These are phyloP conservation scores for Kalmusia sp. DNA, from an alignment of 2,329 filamentous ascomycete genomes.

Conservation along the genomic window DNA sequence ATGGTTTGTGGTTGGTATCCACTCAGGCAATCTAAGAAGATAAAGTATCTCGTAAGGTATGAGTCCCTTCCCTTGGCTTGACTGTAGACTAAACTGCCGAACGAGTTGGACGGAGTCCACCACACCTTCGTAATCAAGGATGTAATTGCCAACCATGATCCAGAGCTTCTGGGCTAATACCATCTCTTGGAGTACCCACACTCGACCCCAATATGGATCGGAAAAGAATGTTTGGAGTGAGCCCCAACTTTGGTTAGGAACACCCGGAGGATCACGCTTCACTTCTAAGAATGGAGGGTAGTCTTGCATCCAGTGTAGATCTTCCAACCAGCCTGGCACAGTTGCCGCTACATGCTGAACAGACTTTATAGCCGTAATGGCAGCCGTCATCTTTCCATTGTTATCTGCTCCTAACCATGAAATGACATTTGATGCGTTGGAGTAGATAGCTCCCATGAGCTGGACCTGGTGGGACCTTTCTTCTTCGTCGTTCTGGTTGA, in stretches of 20 bases:
- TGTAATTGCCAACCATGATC: background rate
- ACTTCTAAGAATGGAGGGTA: background rate
- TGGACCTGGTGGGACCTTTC: conserved; percentile 11
- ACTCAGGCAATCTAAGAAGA: background rate
- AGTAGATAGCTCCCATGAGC: conserved; percentile 12
- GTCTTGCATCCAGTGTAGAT: background rate
- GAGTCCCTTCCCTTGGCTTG: background rate
- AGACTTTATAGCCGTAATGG: background rate
- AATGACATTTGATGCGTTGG: background rate
- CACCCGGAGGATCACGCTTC: background rate
- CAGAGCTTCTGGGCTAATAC: background rate
- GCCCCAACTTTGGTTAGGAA: background rate
- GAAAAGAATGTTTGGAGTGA: background rate
- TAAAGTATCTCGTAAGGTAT: background rate
- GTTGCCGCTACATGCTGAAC: background rate
- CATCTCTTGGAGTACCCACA: background rate
- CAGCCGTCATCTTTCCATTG: background rate
- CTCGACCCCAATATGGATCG: background rate
- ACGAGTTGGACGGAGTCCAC: background rate
- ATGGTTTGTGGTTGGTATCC: background rate
- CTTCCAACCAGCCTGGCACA: background rate
- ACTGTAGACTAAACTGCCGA: background rate
- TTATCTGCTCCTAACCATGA: background rate
- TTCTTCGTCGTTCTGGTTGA: conserved; percentile 4
- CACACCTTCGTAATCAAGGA: background rate